Evolutionary conservation across 2,329 filamentous ascomycete genomes (phyloP).

Genomic region (Rutstroemia sp.): DNA sequence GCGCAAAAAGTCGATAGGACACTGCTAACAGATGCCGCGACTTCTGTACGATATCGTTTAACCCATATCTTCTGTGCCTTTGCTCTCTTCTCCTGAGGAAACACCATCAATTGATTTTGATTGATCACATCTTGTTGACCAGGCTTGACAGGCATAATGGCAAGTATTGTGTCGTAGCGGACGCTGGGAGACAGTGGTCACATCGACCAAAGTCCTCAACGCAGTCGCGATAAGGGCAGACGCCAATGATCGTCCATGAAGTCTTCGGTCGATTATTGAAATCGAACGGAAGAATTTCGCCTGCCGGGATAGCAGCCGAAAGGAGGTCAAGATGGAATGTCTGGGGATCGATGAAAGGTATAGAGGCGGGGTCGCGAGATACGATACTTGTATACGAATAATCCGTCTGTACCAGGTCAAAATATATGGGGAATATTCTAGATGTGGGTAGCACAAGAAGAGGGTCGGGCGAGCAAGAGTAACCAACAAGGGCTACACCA

Average conservation of each 20-base stretch:
- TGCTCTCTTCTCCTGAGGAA: slow-evolving; percentile 10
- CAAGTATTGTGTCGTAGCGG: slow-evolving; percentile 32
- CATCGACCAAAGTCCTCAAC: slow-evolving; percentile 51
- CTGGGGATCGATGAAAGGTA: slow-evolving; percentile 1
- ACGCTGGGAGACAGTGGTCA: slow-evolving; percentile 38
- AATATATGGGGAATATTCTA: neutral
- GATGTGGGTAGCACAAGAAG: neutral
- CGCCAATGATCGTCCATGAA: slow-evolving; percentile 48
- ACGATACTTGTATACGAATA: neutral
- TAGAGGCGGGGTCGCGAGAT: slow-evolving; percentile 18
- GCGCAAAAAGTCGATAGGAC: slow-evolving; percentile 70
- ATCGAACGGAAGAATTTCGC: slow-evolving; percentile 16
- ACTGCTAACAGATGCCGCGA: slow-evolving; percentile 70
- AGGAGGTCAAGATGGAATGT: slow-evolving; percentile 18
- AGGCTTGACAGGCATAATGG: slow-evolving; percentile 34
- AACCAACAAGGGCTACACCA: slow-evolving; percentile 4
- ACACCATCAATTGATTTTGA: slow-evolving; percentile 11
- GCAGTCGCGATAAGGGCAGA: slow-evolving; percentile 50
- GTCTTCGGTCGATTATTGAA: slow-evolving; percentile 24
- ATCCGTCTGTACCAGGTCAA: neutral
- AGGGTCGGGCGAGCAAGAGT: neutral
- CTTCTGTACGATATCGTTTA: slow-evolving; percentile 73
- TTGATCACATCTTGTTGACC: slow-evolving; percentile 20
- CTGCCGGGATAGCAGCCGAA: slow-evolving; percentile 22
- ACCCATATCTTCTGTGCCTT: slow-evolving; percentile 44